These are phyloP conservation scores for Epichloe sylvatica DNA, from an alignment of 2,329 filamentous ascomycete genomes.

Conservation along the genomic window DNA sequence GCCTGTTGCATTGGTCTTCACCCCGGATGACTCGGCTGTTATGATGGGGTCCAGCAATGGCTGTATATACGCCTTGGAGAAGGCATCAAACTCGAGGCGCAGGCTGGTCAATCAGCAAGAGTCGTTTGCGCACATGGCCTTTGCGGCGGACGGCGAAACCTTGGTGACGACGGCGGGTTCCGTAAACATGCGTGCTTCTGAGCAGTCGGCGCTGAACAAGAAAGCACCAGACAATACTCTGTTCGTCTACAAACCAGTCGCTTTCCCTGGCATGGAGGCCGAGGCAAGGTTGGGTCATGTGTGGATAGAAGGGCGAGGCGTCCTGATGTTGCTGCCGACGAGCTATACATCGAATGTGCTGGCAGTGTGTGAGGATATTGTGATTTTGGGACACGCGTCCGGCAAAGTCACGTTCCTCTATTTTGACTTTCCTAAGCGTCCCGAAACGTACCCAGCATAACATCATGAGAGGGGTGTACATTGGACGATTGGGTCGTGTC, in stretches of 20 bases:
- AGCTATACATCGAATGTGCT: constrained; percentile 5
- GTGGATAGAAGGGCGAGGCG: constrained; percentile 5
- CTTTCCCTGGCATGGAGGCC: constrained; percentile 6
- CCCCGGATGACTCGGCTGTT: constrained; percentile 2
- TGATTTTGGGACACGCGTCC: constrained; percentile 7
- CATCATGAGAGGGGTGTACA: background rate
- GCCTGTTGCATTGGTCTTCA: constrained; percentile 4
- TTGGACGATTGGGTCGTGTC: background rate
- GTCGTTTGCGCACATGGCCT: constrained; percentile 5
- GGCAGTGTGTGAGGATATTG: constrained; percentile 5
- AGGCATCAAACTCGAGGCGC: constrained; percentile 1
- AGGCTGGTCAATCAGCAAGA: constrained; percentile 5
- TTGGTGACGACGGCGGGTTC: constrained; percentile 7
- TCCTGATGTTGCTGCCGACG: constrained; percentile 5
- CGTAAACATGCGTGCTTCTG: background rate
- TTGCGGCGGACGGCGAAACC: constrained; percentile 3
- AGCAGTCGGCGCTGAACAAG: constrained; percentile 3
- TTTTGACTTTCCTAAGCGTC: constrained; percentile 5
- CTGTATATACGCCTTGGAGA: constrained; percentile 6
- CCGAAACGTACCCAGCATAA: constrained; percentile 2
- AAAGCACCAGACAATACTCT: constrained; percentile 2
- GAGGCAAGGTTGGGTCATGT: constrained; percentile 6
- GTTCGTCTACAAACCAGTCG: constrained; percentile 7
- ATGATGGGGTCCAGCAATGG: constrained; percentile 4
- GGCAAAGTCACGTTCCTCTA: constrained; percentile 8